These are phyloP conservation scores for Jatropha podagrica DNA, from an alignment of 441 rosid species.

Conservation along the genomic window DNA sequence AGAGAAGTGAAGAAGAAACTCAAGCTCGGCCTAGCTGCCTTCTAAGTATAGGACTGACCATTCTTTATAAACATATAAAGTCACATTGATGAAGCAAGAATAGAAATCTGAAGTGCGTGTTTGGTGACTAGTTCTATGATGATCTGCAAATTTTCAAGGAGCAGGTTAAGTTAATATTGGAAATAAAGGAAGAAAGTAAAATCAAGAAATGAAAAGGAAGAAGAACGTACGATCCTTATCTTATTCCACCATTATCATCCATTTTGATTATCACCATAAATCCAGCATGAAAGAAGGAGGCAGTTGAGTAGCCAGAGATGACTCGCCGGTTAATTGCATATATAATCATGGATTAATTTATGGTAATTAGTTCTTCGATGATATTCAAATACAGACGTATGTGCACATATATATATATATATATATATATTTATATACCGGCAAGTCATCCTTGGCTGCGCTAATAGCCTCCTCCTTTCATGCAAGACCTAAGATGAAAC, in stretches of 20 bases:
- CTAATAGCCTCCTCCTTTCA: conserved; percentile 54
- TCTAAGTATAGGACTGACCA: too few relatives aligned
- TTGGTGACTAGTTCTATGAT: too few relatives aligned
- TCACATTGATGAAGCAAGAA: neutral
- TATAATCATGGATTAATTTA: neutral
- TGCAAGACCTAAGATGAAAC: conserved; percentile 66
- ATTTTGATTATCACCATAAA: conserved; percentile 37
- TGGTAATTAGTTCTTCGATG: neutral
- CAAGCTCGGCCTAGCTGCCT: too few relatives aligned
- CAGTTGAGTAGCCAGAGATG: conserved; percentile 55
- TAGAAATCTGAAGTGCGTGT: neutral
- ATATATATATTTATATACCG: conserved; percentile 27
- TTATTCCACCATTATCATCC: neutral
- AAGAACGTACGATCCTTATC: too few relatives aligned
- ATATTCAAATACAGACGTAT: too few relatives aligned
- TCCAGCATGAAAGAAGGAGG: conserved; percentile 70
- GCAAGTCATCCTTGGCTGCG: conserved; percentile 98
- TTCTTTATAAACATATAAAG: too few relatives aligned
- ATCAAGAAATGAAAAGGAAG: neutral
- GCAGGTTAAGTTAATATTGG: neutral
- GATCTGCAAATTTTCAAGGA: neutral
- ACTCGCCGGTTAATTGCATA: conserved; percentile 49
- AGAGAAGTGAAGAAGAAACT: too few relatives aligned
- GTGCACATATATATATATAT: too few relatives aligned
- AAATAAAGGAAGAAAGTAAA: too few relatives aligned